Evolutionary conservation across 2,329 filamentous ascomycete species (phyloP).

Genomic region (Calonectria pteridis): DNA sequence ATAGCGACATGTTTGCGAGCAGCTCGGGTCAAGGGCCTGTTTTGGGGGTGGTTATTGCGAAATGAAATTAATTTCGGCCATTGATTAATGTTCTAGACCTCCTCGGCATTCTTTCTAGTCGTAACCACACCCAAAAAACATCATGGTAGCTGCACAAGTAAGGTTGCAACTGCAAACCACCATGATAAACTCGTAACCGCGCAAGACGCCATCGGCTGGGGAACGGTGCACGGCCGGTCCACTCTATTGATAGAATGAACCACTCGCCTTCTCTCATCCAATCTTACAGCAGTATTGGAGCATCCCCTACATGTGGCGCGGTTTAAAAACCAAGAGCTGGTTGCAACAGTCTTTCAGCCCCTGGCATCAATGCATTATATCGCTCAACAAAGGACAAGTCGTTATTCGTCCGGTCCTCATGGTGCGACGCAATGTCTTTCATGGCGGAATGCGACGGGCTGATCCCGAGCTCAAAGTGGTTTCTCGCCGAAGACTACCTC

Average conservation of each 20-base stretch:
- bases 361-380: slow-evolving; percentile 28
- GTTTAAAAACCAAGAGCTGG: slow-evolving; percentile 18
- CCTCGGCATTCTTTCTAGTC: background rate
- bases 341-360: background rate
- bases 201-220: slow-evolving; percentile 28
- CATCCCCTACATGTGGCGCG: slow-evolving; percentile 24
- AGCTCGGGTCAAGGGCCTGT: background rate
- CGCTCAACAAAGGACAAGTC: slow-evolving; percentile 24
- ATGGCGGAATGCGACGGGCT: slow-evolving; percentile 2
- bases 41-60: background rate
- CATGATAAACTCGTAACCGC: slow-evolving; percentile 26
- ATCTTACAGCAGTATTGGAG: slow-evolving; percentile 29
- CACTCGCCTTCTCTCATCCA: slow-evolving; percentile 26
- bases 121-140: background rate
- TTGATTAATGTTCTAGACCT: background rate
- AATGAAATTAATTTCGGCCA: background rate
- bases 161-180: background rate
- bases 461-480: background rate
- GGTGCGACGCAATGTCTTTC: slow-evolving; percentile 3
- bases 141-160: background rate
- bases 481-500: slow-evolving; percentile 1
- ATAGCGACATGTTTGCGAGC: slow-evolving; percentile 31
- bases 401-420: slow-evolving; percentile 20
- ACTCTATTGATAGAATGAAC: slow-evolving; percentile 31
- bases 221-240: slow-evolving; percentile 32